A percentile compares a stretch with the other conserved stretches of the same genome.
These are phyloP conservation scores for Triglochin maritima DNA, from an alignment of 106 monocot species.

Conservation along the genomic window DNA sequence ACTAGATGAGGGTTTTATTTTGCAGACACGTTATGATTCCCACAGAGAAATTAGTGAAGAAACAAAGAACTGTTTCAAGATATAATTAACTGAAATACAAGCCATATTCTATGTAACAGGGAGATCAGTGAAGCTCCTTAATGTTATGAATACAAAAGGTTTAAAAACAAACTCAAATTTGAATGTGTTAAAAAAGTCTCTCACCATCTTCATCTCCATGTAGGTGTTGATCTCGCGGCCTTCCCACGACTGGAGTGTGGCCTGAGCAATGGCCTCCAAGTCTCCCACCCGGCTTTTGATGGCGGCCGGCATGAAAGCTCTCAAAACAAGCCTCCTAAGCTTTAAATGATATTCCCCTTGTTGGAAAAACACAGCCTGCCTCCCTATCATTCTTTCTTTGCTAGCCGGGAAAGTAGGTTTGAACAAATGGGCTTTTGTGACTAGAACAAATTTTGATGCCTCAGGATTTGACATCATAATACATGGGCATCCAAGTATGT, in stretches of 20 bases:
- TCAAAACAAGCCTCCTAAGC: conserved; percentile 47
- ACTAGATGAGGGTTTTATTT: no score
- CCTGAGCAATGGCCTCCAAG: background rate
- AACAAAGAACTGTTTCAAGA: no score
- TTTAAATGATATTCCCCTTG: conserved; percentile 13
- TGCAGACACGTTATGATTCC: no score
- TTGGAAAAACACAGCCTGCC: conserved; percentile 13
- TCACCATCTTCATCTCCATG: conserved; percentile 35
- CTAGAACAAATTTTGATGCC: conserved; percentile 10
- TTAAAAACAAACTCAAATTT: background rate
- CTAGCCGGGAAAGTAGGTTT: conserved; percentile 54
- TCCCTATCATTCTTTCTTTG: conserved; percentile 14
- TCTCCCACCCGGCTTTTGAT: background rate
- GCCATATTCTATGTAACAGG: background rate
- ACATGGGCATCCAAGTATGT: conserved; percentile 17
- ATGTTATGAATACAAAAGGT: background rate
- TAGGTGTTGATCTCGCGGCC: conserved; percentile 7
- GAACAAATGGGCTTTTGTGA: conserved; percentile 9
- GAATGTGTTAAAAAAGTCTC: background rate
- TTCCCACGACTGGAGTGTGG: conserved; percentile 1
- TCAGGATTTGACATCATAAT: conserved; percentile 14
- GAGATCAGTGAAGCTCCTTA: background rate
- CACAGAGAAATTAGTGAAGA: no score
- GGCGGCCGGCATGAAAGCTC: conserved; percentile 8
- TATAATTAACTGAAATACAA: background rate